Base-by-base conservation (phyloP, 1,284 basidiomycete genomes). In the Boletus holoroseus region DNA sequence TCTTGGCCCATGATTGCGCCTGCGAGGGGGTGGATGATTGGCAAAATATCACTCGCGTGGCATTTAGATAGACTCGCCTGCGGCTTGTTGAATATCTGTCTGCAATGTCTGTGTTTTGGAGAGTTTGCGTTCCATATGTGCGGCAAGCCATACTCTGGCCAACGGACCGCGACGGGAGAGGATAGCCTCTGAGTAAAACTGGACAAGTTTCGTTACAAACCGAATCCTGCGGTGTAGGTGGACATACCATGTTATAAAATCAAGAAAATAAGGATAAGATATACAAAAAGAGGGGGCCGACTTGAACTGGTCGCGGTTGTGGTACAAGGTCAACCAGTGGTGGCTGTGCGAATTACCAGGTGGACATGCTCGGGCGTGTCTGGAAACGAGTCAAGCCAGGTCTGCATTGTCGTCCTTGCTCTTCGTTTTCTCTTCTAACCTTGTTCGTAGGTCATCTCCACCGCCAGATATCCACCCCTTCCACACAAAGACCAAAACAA, bases 91-190 rank as follows among this genome's bases (percentile, higher is more conserved):
- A 51, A 99, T 95, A 69, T 95, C 91, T 0, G 94, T 94, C 64
- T 94, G 89, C 2, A 97, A 74, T 0, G 94, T 91, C 68, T 95
- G 91, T 28, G 88, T 85, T 72, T 99, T 99, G 64, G 91, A 94
- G 62, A 99, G 83, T 75, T 97, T 97, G 63, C 93, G 84, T 72
- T 98, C 94, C 84, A 95, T 94, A 76, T 98, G 95, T 1, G 96
- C 95, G 22, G 95, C 95, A 46, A 98, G 85, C 95, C 95, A 99
- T 75, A 99, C 92, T 73, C 89, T 92, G 38, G 92, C 94, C 32
- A 99, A 77, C 7, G 94, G 91, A 44, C 95, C 95, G 53, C 92
- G 85, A 66, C 94, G 89, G 47, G 91, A 91, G 57, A 96, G 79
- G 69, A 96, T 91, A 41, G 89, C 85, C 68, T 96, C 94, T 55